Base-by-base conservation (phyloP, 2,329 filamentous ascomycete genomes). In the Alternaria arborescens region DNA sequence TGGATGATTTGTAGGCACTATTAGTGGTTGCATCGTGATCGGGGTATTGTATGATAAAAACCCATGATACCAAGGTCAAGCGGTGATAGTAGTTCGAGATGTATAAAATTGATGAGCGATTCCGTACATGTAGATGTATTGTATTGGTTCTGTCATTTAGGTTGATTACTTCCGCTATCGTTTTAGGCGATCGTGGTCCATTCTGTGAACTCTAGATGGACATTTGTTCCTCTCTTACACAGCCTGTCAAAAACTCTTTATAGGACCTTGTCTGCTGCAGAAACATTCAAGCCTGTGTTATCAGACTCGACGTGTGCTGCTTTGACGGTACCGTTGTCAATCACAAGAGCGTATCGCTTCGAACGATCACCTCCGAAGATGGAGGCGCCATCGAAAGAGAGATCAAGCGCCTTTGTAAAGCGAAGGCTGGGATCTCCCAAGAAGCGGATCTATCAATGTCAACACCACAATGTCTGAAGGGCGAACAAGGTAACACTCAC, bases 301-400 rank as follows among this genome's bases (percentile, higher is more conserved):
- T 97, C 94, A 11, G 93, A 90, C 85, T 97, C 94, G 53, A 97
- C 87, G 71, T 93, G 88, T 20, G 90, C 86, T 72, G 89, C 87
- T 81, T 90, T 90, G 71, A 97, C 91, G 81, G 92, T 93, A 68
- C 94, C 94, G 71, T 96, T 83, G 82, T 97, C 89, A 53, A 96
- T 83, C 52, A 94, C 86, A 55, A 97, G 84, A 20, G 91, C 93
- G 75, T 97, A 97, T 52, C 94, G 88, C 88, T 97, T 97, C 81
- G 91, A 91, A 66, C 94, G 88, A 70, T 87, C 83, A 70, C 90
- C 89, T 43, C 94, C 94, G 72, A 98, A 95, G 77, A 97, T 87
- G 55, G 90, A 84, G 12, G 86, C 84, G 52, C 86, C 90, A 66
- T 97, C 93, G 74, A 97, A 97, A 65, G 86, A 86, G 43, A 97